Base-by-base conservation (phyloP, 148 eudicot species). In the Persicaria maculosa region DNA sequence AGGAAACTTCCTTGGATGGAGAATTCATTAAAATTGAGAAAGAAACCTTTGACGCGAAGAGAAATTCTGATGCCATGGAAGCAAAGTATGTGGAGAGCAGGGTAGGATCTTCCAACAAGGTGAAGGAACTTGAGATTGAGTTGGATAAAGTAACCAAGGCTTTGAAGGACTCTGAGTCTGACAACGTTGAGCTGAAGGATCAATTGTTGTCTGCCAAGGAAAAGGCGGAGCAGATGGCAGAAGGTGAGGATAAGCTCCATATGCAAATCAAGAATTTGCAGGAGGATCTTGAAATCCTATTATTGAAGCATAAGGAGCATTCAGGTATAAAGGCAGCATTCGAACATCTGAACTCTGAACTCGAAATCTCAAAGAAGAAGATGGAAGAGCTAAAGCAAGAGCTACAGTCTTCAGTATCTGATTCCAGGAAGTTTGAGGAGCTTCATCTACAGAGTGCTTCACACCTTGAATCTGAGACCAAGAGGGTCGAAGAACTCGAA, bases 21-120 rank as follows among this genome's bases (percentile, higher is more conserved):
- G 98, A 90, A 74, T 95, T 95, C 79, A 85, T 95, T 43, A 95
- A 95, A 75, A 89, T 95, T 52, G 99, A 95, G 79, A 90, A 86
- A 80, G 97, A 90, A 79, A 58, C 83, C 15, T 68, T 81, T 4
- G 89, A 85, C 44, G 69, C 48, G 61, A 87, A 88, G 76, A 88
- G 85, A 5, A 77, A 71, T 44, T 50, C 85, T 62, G 72, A 64
- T 20, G 71, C 74, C 72, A 76, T 84, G 48, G 81, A 80, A 78
- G 75, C 80, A 68, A 50, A 50, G 12, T 17, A 50, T 57, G 62
- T 83, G 19, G 71, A 48, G 40, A 80, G 65, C 58, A 77, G 79
- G n/a, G 80, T 75, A 44, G 79, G 80, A 71, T 74, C 75, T 50
- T 73, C 54, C 44, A 76, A 91, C 74, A 91, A 84, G 83, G 67